Evolutionary conservation across 140 eudicot species (phyloP).

Genomic region (Stevia rebaudiana): DNA sequence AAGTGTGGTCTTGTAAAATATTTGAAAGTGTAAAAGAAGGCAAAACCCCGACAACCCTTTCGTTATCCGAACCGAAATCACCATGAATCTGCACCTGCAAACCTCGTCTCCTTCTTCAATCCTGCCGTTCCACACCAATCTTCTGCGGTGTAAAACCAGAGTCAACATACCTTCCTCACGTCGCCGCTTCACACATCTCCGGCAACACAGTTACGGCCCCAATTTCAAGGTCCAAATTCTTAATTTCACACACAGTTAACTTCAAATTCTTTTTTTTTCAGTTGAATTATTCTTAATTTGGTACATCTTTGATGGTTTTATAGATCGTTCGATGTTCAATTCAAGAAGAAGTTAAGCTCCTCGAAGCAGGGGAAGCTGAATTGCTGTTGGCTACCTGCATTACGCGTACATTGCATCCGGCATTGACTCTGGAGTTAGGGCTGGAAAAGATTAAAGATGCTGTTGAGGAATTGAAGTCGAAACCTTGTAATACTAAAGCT

Average conservation of each 20-base stretch:
- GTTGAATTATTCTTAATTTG: not conserved
- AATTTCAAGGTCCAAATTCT: slow-evolving; percentile 27
- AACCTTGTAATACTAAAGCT: slow-evolving; percentile 38
- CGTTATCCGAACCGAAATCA: slow-evolving; percentile 22
- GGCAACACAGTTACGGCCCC: slow-evolving; percentile 6
- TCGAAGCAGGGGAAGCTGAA: slow-evolving; percentile 59
- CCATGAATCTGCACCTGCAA: slow-evolving; percentile 5
- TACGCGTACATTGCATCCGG: slow-evolving; percentile 69
- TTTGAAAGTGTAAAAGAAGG: not conserved
- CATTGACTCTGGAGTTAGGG: slow-evolving; percentile 67
- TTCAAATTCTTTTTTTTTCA: not conserved
- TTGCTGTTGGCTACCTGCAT: slow-evolving; percentile 60
- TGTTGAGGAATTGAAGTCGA: slow-evolving; percentile 43
- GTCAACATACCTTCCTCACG: slow-evolving; percentile 3
- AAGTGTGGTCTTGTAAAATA: too few relatives aligned
- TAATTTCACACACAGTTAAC: not conserved
- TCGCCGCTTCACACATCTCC: slow-evolving; percentile 21
- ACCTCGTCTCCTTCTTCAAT: slow-evolving; percentile 11
- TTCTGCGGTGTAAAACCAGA: slow-evolving; percentile 14
- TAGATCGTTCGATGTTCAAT: slow-evolving; percentile 39
- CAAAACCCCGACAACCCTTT: not conserved
- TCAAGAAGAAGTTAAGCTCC: slow-evolving; percentile 17
- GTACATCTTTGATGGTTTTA: not conserved
- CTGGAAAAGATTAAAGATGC: slow-evolving; percentile 52
- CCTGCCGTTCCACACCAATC: slow-evolving; percentile 15